These are phyloP conservation scores for Hibiscus trionum DNA, from an alignment of 345 rosid species.

Conservation along the genomic window DNA sequence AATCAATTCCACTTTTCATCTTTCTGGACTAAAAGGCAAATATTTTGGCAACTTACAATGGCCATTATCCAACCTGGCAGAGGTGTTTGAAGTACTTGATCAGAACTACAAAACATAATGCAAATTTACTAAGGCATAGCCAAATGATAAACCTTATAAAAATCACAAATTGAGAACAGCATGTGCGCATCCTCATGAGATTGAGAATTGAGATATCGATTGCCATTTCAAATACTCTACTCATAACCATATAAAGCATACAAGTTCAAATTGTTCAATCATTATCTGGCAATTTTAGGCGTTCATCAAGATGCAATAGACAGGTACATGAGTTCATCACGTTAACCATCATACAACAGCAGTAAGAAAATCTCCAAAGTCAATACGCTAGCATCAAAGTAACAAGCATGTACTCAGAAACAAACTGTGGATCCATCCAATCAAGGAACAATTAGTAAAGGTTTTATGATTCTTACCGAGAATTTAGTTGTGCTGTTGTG, in stretches of 20 bases:
- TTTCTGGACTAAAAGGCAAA: neutral
- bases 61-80: slow-evolving; percentile 94
- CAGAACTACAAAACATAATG: slow-evolving; percentile 53
- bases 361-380: neutral
- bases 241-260: neutral
- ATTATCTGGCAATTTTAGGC: neutral
- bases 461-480: slow-evolving; percentile 48
- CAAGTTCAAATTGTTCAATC: neutral
- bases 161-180: neutral
- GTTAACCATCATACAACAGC: neutral
- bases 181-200: neutral
- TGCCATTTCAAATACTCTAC: neutral
- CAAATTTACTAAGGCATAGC: neutral
- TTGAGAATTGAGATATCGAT: neutral
- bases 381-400: neutral
- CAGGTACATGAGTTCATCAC: neutral
- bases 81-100: slow-evolving; percentile 86
- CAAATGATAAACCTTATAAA: neutral
- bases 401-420: neutral
- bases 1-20: slow-evolving; percentile 6
- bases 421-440: neutral
- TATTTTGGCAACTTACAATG: slow-evolving; percentile 48
- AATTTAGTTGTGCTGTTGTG: slow-evolving; percentile 91
- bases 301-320: slow-evolving; percentile 3
- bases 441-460: neutral